Conservation (phyloP, 1,139 yeast genomes). For the Suhomyces chickasaworum region DNA sequence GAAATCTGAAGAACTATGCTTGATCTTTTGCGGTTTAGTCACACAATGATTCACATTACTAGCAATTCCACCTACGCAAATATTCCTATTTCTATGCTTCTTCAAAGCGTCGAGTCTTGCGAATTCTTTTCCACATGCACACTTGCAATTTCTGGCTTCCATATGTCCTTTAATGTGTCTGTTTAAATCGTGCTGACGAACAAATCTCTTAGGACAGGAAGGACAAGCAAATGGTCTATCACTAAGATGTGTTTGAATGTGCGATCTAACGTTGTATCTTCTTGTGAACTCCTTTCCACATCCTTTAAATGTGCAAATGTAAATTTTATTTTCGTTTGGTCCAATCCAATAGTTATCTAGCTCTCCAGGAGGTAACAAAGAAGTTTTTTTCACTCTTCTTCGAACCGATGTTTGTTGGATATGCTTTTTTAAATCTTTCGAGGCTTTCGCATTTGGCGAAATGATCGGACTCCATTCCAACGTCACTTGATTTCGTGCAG, state of each 20-base stretch:
- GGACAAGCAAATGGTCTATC: conserved; percentile 81
- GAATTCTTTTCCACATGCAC: conserved; percentile 93
- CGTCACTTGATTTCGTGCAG: conserved; percentile 37
- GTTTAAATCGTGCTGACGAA: conserved; percentile 88
- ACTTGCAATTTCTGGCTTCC: conserved; percentile 66
- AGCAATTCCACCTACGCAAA: conserved; percentile 70
- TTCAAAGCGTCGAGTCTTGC: conserved; percentile 86
- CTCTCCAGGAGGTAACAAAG: conserved; percentile 87
- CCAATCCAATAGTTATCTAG: conserved; percentile 83
- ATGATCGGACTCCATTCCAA: conserved; percentile 61
- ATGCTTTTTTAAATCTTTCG: conserved; percentile 40
- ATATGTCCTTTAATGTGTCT: conserved; percentile 89
- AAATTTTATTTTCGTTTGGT: conserved; percentile 69
- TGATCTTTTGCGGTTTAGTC: conserved; percentile 32
- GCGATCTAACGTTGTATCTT: conserved; percentile 92
- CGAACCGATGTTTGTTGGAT: conserved; percentile 44
- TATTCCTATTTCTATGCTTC: conserved; percentile 77
- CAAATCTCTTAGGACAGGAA: conserved; percentile 71
- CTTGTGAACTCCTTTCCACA: conserved; percentile 88
- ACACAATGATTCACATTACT: conserved; percentile 25
- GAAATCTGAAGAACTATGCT: conserved; percentile 16
- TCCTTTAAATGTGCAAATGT: conserved; percentile 71
- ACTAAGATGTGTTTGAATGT: conserved; percentile 93
- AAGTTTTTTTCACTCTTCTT: conserved; percentile 56
- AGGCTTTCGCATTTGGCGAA: conserved; percentile 44